Evolutionary conservation across 2,329 filamentous ascomycete genomes (phyloP).

Genomic region (Pseudogymnoascus sp.): DNA sequence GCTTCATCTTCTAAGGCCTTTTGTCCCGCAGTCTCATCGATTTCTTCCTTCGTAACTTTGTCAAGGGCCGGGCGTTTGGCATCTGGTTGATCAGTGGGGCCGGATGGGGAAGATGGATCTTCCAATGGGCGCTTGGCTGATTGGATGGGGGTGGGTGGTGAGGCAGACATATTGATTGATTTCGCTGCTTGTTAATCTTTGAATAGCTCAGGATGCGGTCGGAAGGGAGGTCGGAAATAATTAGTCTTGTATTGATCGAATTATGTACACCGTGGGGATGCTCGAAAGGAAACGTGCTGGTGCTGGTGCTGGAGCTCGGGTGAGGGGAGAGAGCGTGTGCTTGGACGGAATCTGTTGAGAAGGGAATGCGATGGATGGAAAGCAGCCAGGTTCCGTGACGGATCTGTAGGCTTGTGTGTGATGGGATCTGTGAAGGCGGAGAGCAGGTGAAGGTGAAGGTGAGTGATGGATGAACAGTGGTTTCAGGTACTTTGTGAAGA

Average conservation of each 20-base stretch:
- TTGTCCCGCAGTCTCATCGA: constrained; percentile 36
- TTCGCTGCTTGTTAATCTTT: constrained; percentile 30
- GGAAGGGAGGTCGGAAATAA: constrained; percentile 39
- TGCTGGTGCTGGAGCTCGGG: constrained; percentile 40
- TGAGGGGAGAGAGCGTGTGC: constrained; percentile 29
- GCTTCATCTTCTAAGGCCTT: constrained; percentile 31
- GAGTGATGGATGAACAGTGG: constrained; percentile 29
- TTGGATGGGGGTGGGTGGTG: constrained; percentile 57
- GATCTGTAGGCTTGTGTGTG: constrained; percentile 12
- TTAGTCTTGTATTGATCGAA: constrained; percentile 48
- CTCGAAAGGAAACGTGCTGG: constrained; percentile 91
- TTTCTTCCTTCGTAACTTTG: constrained; percentile 66
- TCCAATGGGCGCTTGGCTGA: constrained; percentile 88
- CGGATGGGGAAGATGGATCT: constrained; percentile 91
- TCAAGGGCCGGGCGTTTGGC: constrained; percentile 95
- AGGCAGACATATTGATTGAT: constrained; percentile 64
- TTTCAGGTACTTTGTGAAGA: constrained; percentile 22
- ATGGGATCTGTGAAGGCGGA: constrained; percentile 20
- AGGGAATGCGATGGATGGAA: constrained; percentile 12
- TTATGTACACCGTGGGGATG: constrained; percentile 83
- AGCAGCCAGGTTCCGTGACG: constrained; percentile 8
- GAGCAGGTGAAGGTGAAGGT: constrained; percentile 27
- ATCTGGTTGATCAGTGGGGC: constrained; percentile 86
- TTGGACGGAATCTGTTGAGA: constrained; percentile 28
- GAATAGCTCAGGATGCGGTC: constrained; percentile 29